A percentile compares a stretch with the other conserved stretches of the same genome.
These are phyloP conservation scores for Trametes meyenii DNA, from an alignment of 768 basidiomycete genomes.

Conservation along the genomic window DNA sequence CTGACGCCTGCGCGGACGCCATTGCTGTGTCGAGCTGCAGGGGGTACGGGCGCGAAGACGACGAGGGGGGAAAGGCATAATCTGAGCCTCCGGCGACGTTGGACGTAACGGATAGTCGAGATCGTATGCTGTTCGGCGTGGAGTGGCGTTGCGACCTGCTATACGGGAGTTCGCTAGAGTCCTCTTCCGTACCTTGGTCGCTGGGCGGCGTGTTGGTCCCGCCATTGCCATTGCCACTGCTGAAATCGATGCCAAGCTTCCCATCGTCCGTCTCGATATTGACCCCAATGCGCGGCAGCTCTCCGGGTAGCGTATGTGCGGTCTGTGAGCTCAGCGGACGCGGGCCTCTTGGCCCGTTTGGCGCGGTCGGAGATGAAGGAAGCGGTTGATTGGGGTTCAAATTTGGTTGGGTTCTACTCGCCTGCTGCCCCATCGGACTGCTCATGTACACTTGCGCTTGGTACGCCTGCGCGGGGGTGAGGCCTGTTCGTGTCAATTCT, in stretches of 20 bases:
- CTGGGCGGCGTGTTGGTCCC: conserved; percentile 21
- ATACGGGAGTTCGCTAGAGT: conserved; percentile 27
- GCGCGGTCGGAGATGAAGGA: conserved; percentile 5
- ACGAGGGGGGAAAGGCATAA: conserved; percentile 40
- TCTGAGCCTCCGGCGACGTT: conserved; percentile 25
- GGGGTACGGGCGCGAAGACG: conserved; percentile 46
- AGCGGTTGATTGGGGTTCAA: conserved; percentile 24
- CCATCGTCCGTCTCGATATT: conserved; percentile 60
- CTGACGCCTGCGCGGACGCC: conserved; percentile 20
- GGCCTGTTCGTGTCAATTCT: conserved; percentile 48
- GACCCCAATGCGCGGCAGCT: conserved; percentile 44
- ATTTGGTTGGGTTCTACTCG: conserved; percentile 38
- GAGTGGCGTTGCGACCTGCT: conserved; percentile 20
- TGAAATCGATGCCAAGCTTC: conserved; percentile 57
- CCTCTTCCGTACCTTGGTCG: conserved; percentile 25
- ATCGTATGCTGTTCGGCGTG: conserved; percentile 30
- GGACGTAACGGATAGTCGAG: conserved; percentile 30
- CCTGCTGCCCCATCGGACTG: conserved; percentile 39
- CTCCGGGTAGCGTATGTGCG: conserved; percentile 20
- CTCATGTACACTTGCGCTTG: conserved; percentile 72
- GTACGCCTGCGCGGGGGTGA: conserved; percentile 81
- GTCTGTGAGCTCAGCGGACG: conserved; percentile 28
- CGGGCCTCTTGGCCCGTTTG: conserved; percentile 8
- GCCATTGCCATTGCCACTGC: conserved; percentile 10
- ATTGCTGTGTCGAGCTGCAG: conserved; percentile 62